Evolutionary conservation across 139 green algal species (phyloP), one percentile per base, ranked within the genome.

Genomic region (Coelastrella sp.): DNA sequence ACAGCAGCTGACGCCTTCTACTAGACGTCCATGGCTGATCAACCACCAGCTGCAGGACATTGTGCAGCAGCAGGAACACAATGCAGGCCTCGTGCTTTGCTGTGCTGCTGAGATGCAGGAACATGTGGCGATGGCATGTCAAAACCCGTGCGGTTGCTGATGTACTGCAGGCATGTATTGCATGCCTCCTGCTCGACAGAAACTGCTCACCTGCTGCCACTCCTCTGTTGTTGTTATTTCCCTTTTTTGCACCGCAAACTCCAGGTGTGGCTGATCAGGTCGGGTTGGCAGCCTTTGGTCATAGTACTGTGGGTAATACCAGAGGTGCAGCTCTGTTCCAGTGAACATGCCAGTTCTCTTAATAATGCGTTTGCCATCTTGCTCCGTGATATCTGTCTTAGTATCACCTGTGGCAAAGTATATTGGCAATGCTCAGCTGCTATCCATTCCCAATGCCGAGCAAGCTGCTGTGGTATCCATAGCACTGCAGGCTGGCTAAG

Each of bases 321-420:
- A 94, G 85, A 96, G 56, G 75, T 95, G 92, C 81, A 97, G 92
- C 90, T 96, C 94, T 13, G 92, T 94, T 68, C 94, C 94, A 17
- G 92, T 92, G 85, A 94, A 97, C 11, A 96, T 90, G 54, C 93
- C 94, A 5, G 95, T 97, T 16, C 84, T 91, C 56, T 92, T 94
- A 64, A 95, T 96, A 80, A 93, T 96, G 19, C 93, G 91, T 84
- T 94, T 97, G 47, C 83, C 92, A 32, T 82, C 93, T 19, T 95
- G 91, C 85, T 97, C 95, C 54, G 78, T 86, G 58, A 96, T 78
- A 78, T 93, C 86, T 59, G 91, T 92, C 3, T 93, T 91, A 0
- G 87, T 60, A 5, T 90, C 74, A 80, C 80, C 83, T 85, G 65
- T 56, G 32, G 14, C 11, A 23, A 77, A 20, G 7, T 66, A 61